A percentile compares a stretch with the other conserved stretches of the same genome.
Conservation (phyloP, 169 alveolate species). For the Miamiensis avidus region DNA sequence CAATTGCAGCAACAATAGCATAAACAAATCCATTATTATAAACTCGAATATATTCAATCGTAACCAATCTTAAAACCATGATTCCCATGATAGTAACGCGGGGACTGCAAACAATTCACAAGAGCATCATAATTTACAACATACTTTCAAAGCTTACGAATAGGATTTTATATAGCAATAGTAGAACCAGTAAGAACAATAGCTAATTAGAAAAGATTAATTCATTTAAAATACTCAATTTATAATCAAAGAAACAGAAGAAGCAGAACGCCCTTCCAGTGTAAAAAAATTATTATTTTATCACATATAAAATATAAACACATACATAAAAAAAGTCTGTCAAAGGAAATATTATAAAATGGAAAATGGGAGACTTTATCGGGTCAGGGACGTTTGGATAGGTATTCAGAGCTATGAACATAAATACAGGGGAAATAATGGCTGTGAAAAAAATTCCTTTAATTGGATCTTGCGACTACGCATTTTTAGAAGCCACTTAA, state of each 20-base stretch:
- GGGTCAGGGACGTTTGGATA: conserved; percentile 66
- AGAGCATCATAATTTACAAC: too few species aligned
- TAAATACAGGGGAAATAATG: conserved; percentile 52
- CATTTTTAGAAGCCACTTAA: conserved; percentile 41
- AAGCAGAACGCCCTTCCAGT: neutral
- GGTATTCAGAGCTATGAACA: conserved; percentile 52
- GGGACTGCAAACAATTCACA: too few species aligned
- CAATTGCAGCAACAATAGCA: too few species aligned
- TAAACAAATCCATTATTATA: too few species aligned
- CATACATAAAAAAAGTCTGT: neutral
- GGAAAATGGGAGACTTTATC: conserved; percentile 48
- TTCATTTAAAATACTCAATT: too few species aligned
- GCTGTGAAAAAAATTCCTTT: conserved; percentile 58
- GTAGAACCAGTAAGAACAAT: too few species aligned
- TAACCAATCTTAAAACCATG: too few species aligned
- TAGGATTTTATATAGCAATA: too few species aligned
- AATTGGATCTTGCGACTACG: conserved; percentile 42
- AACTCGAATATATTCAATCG: too few species aligned
- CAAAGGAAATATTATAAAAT: conserved; percentile 1
- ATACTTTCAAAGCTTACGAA: too few species aligned
- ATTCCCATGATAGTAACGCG: too few species aligned
- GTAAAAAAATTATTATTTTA: neutral
- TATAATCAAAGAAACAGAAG: neutral
- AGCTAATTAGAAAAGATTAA: too few species aligned
- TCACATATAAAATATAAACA: neutral